Evolutionary conservation across 2,329 filamentous ascomycete genomes (phyloP), one percentile per base, ranked within the genome.

Genomic region (Salinomyces thailandicus): DNA sequence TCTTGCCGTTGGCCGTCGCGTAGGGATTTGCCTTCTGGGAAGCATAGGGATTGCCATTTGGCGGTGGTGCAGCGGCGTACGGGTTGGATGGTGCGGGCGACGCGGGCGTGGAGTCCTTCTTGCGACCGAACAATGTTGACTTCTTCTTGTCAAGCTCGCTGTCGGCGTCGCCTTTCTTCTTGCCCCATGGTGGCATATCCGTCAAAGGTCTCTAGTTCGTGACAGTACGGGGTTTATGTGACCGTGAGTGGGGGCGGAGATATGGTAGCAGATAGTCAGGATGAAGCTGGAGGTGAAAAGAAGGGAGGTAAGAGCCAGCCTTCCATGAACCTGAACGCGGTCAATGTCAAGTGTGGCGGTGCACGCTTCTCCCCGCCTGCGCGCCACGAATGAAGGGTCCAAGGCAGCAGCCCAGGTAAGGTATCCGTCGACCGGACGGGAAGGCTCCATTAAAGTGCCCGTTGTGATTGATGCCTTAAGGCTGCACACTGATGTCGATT

Each of bases 91-190:
- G 62, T 15, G 51, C 42, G 27, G 48, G 42, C 11, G 49, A 42
- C 18, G 66, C 62, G 18, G 70, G 62, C 66, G 24, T 33, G n/a
- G n/a, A n/a, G 55, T 73, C 75, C 34, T 64, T 68, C 45, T 68
- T 62, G 46, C 63, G 63, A 45, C 73, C 72, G 49, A 79, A 78
- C 19, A 79, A 69, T n/a, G 72, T 71, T 38, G 62, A 63, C 55
- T 73, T 70, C 55, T 64, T 67, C 26, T 60, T 59, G 40, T 71
- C 62, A 32, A 71, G 68, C 45, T 71, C 71, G 50, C 62, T 68
- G 42, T 64, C 63, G 46, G 64, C 63, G 45, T 65, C 64, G 43
- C 63, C 67, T 54, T 76, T 77, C 38, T 61, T 73, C 43, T 63
- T 58, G 48, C 74, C 64, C 26, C 64, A 63, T 51, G 66, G 64